A percentile compares a stretch with the other conserved stretches of the same genome.
Evolutionary conservation across 345 rosid species (phyloP).

Genomic region (Eucalyptus sp.): DNA sequence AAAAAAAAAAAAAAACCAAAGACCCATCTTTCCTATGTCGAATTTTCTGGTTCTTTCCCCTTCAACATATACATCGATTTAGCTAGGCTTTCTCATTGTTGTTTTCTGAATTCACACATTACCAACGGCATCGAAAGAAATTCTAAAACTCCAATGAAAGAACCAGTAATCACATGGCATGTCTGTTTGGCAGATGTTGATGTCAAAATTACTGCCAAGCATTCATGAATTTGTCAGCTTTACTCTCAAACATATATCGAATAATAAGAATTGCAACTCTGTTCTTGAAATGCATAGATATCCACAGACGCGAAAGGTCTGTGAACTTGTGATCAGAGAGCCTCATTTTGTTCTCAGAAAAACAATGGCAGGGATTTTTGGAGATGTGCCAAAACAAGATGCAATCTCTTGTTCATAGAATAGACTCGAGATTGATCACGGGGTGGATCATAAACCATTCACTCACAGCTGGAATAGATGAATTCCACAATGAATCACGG

Average conservation of each 20-base stretch:
- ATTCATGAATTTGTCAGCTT: background rate
- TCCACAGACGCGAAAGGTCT: background rate
- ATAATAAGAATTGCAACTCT: background rate
- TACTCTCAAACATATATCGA: background rate
- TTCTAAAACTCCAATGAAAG: background rate
- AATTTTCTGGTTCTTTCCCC: background rate
- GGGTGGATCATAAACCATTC: background rate
- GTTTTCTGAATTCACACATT: background rate
- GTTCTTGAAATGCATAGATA: background rate
- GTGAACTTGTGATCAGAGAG: background rate
- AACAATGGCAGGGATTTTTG: background rate
- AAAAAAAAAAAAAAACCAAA: background rate
- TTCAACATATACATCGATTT: background rate
- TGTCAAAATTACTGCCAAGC: background rate
- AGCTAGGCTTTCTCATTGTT: background rate
- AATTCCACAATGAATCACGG: background rate
- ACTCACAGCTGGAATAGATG: background rate
- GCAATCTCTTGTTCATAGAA: background rate
- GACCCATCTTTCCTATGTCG: background rate
- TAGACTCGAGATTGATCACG: background rate
- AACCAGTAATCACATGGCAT: background rate
- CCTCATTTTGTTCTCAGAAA: background rate
- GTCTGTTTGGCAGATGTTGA: background rate
- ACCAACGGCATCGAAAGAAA: background rate
- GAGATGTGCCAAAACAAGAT: background rate